phyloP scores from a whole-genome alignment of 75 land plant genomes.

The Ceratopteris richardii region DNA sequence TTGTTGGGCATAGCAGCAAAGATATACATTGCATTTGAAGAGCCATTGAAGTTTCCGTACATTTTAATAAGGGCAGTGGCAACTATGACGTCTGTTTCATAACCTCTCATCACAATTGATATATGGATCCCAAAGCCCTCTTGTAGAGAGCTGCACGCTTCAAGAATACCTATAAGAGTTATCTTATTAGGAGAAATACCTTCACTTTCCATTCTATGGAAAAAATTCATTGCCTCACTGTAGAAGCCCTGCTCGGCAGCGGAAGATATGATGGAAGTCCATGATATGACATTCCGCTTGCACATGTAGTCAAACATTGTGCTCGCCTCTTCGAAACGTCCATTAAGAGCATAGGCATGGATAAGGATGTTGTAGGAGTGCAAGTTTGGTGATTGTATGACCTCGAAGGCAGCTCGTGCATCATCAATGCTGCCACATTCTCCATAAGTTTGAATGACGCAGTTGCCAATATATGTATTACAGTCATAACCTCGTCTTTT shows the following conservation, averaged over 20 bases:
- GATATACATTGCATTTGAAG: constrained; percentile 28
- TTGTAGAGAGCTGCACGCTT: constrained; percentile 48
- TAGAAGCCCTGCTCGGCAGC: constrained; percentile 23
- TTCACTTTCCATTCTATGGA: constrained; percentile 21
- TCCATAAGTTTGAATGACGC: constrained; percentile 5
- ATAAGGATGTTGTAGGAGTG: constrained; percentile 33
- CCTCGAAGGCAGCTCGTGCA: constrained; percentile 20
- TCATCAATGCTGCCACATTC: constrained; percentile 8
- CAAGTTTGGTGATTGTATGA: constrained; percentile 22
- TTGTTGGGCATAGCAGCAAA: constrained; percentile 44
- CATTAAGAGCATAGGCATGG: constrained; percentile 36
- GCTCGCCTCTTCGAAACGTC: constrained; percentile 17
- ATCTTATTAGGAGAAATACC: constrained; percentile 41
- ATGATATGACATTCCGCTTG: constrained; percentile 36
- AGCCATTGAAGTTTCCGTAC: constrained; percentile 38
- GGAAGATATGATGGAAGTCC: constrained; percentile 50
- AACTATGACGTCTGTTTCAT: no score
- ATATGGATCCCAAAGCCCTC: constrained; percentile 11
- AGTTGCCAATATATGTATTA: neutral
- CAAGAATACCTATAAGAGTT: constrained; percentile 39
- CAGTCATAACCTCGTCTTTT: neutral
- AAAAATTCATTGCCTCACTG: constrained; percentile 18
- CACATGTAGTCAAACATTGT: constrained; percentile 27
- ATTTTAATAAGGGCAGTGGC: constrained; percentile 32
- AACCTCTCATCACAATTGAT: no score